These are phyloP conservation scores for Penicillium sumatraense DNA, from an alignment of 2,329 filamentous ascomycete genomes.

Conservation along the genomic window DNA sequence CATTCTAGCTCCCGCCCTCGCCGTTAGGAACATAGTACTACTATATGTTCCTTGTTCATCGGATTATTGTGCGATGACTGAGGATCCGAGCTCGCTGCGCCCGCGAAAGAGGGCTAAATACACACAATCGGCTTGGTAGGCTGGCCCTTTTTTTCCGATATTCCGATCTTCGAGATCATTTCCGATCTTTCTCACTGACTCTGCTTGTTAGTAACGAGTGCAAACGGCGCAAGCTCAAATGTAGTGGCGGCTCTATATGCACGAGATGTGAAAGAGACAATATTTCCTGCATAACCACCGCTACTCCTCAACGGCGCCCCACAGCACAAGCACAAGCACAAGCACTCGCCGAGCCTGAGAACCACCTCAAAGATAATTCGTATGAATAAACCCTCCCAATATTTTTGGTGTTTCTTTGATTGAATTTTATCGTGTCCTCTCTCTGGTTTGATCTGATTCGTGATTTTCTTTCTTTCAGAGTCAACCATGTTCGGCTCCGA, in stretches of 20 bases:
- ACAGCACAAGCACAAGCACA: too few relatives aligned
- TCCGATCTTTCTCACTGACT: too few relatives aligned
- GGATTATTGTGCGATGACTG: conserved; percentile 12
- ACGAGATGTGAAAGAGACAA: conserved; percentile 66
- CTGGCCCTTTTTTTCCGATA: background rate
- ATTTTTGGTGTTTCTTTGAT: too few relatives aligned
- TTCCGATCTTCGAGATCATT: background rate
- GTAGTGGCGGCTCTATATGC: conserved; percentile 71
- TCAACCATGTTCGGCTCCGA: conserved; percentile 21
- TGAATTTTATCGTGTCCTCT: too few relatives aligned
- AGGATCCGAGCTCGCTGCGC: conserved; percentile 1
- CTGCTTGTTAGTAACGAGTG: conserved; percentile 68
- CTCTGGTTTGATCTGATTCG: background rate
- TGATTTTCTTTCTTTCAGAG: conserved; percentile 12
- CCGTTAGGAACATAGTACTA: too few relatives aligned
- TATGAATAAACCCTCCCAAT: background rate
- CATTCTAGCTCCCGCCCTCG: background rate
- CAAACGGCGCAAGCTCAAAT: conserved; percentile 76
- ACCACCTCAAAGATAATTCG: conserved; percentile 28
- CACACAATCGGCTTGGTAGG: conserved; percentile 41
- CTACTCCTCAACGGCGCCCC: conserved; percentile 67
- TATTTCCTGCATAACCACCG: conserved; percentile 67
- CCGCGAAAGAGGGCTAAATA: conserved; percentile 40
- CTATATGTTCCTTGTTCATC: too few relatives aligned
- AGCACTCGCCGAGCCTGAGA: conserved; percentile 11